These are phyloP conservation scores for Auricularia sp. DNA, from an alignment of 768 basidiomycete genomes.

Conservation along the genomic window DNA sequence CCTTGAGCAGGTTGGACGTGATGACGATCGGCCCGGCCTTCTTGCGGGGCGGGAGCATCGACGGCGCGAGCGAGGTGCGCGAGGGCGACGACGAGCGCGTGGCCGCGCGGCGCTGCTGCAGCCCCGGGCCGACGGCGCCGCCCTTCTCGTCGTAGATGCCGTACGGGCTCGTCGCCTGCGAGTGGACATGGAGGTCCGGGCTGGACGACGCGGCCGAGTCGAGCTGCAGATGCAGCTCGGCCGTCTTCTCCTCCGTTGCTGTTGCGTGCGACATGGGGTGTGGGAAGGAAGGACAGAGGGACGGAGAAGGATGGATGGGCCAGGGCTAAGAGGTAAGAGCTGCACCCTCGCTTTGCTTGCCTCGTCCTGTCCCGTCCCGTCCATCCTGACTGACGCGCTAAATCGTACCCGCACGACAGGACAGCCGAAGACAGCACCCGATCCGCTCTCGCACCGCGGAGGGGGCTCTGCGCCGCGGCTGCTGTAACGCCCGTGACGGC, in stretches of 20 bases:
- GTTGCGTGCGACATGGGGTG: neutral
- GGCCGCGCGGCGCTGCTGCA: neutral
- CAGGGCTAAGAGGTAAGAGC: no score
- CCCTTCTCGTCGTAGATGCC: neutral
- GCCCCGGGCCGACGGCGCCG: neutral
- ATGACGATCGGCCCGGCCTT: neutral
- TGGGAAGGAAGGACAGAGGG: no score
- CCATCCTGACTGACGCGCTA: neutral
- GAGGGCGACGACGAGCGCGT: neutral
- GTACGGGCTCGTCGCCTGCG: neutral
- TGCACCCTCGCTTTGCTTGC: no score
- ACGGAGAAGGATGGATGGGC: no score
- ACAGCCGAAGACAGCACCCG: neutral
- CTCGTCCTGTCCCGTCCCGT: no score
- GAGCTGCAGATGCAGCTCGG: neutral
- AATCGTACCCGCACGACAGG: neutral
- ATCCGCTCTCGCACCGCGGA: neutral
- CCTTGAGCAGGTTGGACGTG: neutral
- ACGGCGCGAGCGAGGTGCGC: neutral
- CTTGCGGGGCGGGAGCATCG: neutral
- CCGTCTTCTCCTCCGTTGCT: neutral
- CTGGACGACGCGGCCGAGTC: neutral
- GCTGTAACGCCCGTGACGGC: no score
- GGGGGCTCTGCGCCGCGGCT: no score
- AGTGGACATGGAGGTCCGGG: neutral